Conservation (phyloP, 2,329 filamentous ascomycete genomes). For the Diaporthe nobilis region DNA sequence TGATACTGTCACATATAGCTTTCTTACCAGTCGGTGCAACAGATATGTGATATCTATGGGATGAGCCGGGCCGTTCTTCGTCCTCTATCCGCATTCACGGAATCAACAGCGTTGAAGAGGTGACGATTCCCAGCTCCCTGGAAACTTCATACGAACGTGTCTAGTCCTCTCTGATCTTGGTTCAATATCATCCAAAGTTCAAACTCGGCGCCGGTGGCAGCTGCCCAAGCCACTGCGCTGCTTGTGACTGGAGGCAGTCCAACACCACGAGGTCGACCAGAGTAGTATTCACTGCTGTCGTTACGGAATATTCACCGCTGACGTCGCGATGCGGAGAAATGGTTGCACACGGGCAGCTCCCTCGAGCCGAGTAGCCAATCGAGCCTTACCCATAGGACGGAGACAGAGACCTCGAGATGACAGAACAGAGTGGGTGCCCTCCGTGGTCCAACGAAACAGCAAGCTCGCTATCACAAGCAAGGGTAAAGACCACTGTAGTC, state of each 20-base stretch:
- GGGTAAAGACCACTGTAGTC: neutral
- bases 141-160: neutral
- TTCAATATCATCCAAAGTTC: neutral
- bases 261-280: neutral
- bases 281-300: neutral
- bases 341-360: rapidly evolving
- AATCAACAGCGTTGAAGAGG: neutral
- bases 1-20: neutral
- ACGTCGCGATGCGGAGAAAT: neutral
- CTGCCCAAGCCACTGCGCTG: no score
- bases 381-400: no score
- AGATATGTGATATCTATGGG: neutral
- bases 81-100: neutral
- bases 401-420: neutral
- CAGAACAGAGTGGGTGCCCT: neutral
- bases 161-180: neutral
- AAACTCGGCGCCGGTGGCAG: no score
- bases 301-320: neutral
- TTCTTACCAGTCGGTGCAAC: neutral
- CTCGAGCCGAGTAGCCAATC: no score
- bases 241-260: neutral
- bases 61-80: neutral
- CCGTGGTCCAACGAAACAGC: neutral
- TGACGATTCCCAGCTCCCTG: no score
- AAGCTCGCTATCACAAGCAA: neutral